phyloP scores from a whole-genome alignment of 2,329 filamentous ascomycete species.

The Aspergillus sp. region DNA sequence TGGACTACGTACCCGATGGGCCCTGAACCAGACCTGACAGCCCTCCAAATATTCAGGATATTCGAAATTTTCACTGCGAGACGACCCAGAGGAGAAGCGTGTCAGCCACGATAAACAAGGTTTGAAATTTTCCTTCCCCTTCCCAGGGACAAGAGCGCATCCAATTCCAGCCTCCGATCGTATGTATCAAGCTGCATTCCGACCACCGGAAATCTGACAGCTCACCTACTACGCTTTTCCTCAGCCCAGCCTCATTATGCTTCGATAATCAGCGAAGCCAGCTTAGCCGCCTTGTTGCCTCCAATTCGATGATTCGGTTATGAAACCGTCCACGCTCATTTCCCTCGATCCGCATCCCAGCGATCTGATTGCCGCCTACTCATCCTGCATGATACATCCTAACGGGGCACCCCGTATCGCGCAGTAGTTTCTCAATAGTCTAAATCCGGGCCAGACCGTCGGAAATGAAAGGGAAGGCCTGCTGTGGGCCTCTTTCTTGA shows the following conservation, averaged over 20 bases:
- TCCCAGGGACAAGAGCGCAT: neutral
- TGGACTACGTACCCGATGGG: conserved; percentile 11
- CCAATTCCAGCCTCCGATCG: conserved; percentile 5
- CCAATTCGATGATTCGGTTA: neutral
- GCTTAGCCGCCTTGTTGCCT: neutral
- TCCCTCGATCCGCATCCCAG: neutral
- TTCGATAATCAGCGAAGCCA: neutral
- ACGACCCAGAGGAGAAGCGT: neutral
- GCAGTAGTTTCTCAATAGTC: neutral
- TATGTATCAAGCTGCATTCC: conserved; percentile 11
- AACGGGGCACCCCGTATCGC: neutral
- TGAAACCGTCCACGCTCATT: neutral
- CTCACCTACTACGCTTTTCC: neutral
- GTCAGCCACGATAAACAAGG: neutral
- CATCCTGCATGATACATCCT: neutral
- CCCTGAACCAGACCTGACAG: neutral
- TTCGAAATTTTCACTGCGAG: neutral
- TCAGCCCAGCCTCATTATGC: neutral
- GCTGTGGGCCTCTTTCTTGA: neutral
- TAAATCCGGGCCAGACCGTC: neutral
- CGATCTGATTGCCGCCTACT: conserved; percentile 4
- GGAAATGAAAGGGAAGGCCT: neutral
- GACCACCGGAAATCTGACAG: conserved; percentile 7
- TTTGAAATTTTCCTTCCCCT: neutral
- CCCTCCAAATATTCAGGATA: no score